Percentiles rank a stretch among this genome's conserved stretches.
Conservation (phyloP, 306 rosid genomes). For the Sphenostylis stenocarpa region DNA sequence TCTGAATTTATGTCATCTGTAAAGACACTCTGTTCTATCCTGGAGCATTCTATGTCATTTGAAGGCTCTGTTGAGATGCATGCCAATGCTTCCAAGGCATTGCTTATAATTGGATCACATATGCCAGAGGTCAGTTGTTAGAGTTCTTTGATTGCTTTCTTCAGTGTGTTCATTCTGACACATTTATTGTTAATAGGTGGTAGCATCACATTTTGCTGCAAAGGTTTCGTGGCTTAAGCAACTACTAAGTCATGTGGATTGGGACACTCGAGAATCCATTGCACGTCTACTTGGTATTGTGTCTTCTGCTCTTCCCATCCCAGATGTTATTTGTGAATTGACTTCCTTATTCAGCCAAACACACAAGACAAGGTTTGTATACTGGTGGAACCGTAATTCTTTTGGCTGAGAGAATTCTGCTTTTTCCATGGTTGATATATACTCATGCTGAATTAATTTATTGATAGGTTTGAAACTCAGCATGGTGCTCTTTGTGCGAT, state of each 20-base stretch:
- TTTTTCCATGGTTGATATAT: slow-evolving; percentile 13
- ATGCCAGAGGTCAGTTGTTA: slow-evolving; percentile 68
- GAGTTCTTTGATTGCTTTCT: slow-evolving; percentile 34
- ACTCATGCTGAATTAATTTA: slow-evolving; percentile 33
- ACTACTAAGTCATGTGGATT: slow-evolving; percentile 76
- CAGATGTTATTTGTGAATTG: slow-evolving; percentile 59
- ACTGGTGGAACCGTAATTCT: slow-evolving; percentile 17
- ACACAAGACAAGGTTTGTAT: slow-evolving; percentile 67
- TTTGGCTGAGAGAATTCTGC: not conserved
- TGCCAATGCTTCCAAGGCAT: slow-evolving; percentile 76
- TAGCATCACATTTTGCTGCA: slow-evolving; percentile 63
- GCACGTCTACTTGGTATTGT: slow-evolving; percentile 94
- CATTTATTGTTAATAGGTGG: slow-evolving; percentile 58
- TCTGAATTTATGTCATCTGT: slow-evolving; percentile 57
- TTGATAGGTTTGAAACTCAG: slow-evolving; percentile 82
- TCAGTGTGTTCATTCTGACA: slow-evolving; percentile 33
- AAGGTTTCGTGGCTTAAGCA: slow-evolving; percentile 83
- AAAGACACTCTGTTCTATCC: slow-evolving; percentile 62
- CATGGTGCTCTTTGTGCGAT: slow-evolving; percentile 88
- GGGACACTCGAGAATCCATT: slow-evolving; percentile 88
- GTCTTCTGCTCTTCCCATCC: slow-evolving; percentile 68
- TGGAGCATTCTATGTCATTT: slow-evolving; percentile 89
- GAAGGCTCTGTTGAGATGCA: slow-evolving; percentile 93
- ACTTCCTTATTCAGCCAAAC: slow-evolving; percentile 56
- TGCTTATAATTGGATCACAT: slow-evolving; percentile 75